A percentile compares a stretch with the other conserved stretches of the same genome.
phyloP scores from a whole-genome alignment of 2,329 filamentous ascomycete genomes.

The Paraphaeosphaeria minitans region DNA sequence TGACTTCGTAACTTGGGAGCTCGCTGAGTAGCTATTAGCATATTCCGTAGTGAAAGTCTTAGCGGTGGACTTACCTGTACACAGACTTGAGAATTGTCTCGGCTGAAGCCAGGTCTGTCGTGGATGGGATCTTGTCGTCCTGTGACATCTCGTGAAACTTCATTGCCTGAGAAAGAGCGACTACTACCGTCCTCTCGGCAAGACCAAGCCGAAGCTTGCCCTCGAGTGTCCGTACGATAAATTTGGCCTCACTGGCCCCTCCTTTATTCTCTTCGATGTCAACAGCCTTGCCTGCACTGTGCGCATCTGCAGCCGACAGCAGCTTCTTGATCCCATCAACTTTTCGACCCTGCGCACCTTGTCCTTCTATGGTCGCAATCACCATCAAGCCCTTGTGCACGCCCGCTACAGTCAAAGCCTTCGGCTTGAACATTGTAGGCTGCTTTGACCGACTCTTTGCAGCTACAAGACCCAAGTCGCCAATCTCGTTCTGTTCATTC shows the following conservation, averaged over 20 bases:
- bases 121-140: constrained; percentile 71
- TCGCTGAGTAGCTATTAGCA: constrained; percentile 66
- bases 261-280: constrained; percentile 94
- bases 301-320: constrained; percentile 84
- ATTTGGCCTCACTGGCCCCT: constrained; percentile 93
- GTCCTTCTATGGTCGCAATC: constrained; percentile 85
- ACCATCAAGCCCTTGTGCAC: constrained; percentile 87
- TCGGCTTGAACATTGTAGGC: constrained; percentile 98
- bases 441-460: constrained; percentile 95
- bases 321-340: constrained; percentile 96
- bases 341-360: constrained; percentile 87
- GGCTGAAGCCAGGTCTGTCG: constrained; percentile 79
- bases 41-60: not conserved
- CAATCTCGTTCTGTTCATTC: constrained; percentile 93
- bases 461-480: constrained; percentile 90
- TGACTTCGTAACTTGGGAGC: constrained; percentile 91
- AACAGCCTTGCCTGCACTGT: constrained; percentile 65
- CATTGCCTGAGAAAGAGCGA: constrained; percentile 86
- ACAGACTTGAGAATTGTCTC: constrained; percentile 88
- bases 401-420: constrained; percentile 81
- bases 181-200: constrained; percentile 89
- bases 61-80: constrained; percentile 67
- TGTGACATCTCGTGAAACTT: constrained; percentile 79
- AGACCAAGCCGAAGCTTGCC: constrained; percentile 91
- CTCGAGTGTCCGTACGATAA: constrained; percentile 87